Conservation (phyloP, 2,329 filamentous ascomycete genomes). For the Diplodia seriata region DNA sequence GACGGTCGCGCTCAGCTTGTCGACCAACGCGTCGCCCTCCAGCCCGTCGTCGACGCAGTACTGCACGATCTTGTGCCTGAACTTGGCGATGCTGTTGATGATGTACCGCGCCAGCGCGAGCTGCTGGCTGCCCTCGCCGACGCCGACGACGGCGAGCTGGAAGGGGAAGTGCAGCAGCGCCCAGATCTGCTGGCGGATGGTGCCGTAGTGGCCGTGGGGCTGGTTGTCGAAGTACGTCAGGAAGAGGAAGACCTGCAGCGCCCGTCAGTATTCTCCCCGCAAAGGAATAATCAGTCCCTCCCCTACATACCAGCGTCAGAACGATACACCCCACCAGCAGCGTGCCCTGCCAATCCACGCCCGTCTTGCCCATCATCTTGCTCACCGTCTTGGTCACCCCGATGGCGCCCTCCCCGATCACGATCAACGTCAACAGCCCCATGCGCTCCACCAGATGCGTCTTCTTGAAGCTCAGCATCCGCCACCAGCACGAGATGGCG, state of each 20-base stretch:
- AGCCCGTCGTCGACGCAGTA: constrained; percentile 44
- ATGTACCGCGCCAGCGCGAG: constrained; percentile 58
- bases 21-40: constrained; percentile 43
- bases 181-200: constrained; percentile 66
- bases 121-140: constrained; percentile 69
- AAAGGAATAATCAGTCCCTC: constrained; percentile 12
- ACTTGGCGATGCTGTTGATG: constrained; percentile 53
- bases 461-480: constrained; percentile 65
- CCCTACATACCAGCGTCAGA: constrained; percentile 40
- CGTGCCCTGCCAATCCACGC: constrained; percentile 45
- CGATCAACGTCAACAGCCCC: constrained; percentile 69
- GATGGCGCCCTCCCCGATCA: constrained; percentile 71
- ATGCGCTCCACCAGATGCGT: constrained; percentile 70
- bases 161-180: constrained; percentile 67
- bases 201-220: constrained; percentile 58
- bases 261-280: neutral
- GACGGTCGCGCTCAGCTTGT: constrained; percentile 39
- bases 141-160: constrained; percentile 67
- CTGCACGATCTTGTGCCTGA: constrained; percentile 48
- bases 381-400: constrained; percentile 63
- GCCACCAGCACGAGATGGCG: constrained; percentile 60
- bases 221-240: constrained; percentile 67
- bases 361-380: constrained; percentile 47
- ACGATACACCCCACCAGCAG: constrained; percentile 49
- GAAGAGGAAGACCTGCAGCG: constrained; percentile 62